A percentile compares a stretch with the other conserved stretches of the same genome.
Conservation (phyloP, 1,284 basidiomycete genomes). For the Irpex rosettiformis region DNA sequence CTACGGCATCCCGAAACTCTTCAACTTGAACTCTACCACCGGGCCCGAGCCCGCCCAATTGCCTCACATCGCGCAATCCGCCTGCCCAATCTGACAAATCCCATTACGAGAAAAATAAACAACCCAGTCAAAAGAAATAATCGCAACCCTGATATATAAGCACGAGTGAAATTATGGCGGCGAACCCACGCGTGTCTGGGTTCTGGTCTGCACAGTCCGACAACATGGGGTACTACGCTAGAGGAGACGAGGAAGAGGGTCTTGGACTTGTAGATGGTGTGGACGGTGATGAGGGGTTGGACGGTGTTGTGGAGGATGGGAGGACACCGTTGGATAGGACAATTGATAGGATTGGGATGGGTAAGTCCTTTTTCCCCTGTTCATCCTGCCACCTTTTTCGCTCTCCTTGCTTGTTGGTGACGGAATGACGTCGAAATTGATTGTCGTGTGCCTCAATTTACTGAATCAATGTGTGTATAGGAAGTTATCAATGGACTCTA, state of each 20-base stretch:
- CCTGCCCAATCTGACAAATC: neutral
- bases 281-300: constrained; percentile 34
- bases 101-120: no score
- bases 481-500: constrained; percentile 78
- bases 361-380: constrained; percentile 39
- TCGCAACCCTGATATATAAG: neutral
- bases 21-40: neutral
- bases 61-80: constrained; percentile 1
- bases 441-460: neutral
- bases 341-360: constrained; percentile 89
- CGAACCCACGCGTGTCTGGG: constrained; percentile 44
- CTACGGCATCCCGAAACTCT: neutral
- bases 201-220: constrained; percentile 35
- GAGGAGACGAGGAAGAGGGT: constrained; percentile 27
- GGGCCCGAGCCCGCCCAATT: neutral
- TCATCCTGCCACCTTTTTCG: no score
- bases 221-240: constrained; percentile 30
- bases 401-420: neutral
- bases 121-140: no score
- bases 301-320: constrained; percentile 39
- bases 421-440: neutral
- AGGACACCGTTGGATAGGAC: constrained; percentile 80
- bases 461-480: constrained; percentile 28
- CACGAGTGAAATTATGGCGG: constrained; percentile 19
- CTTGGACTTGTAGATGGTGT: constrained; percentile 8